These are phyloP conservation scores for Ilex paraguariensis DNA, from an alignment of 305 asterid species.

Conservation along the genomic window DNA sequence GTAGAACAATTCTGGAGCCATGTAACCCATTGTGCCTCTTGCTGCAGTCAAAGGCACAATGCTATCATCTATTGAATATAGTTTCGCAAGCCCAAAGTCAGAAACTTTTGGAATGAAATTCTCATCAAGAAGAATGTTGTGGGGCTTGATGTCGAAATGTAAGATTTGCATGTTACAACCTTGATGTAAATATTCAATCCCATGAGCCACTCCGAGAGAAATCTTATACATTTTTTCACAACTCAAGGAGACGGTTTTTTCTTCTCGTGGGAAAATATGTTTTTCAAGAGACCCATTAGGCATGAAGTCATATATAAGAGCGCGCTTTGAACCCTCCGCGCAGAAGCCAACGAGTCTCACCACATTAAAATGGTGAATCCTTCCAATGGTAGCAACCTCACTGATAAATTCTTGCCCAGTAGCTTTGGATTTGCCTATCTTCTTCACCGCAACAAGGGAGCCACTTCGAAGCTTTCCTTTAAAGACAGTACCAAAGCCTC, in stretches of 20 bases:
- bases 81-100: conserved; percentile 31
- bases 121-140: neutral
- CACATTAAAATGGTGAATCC: conserved; percentile 38
- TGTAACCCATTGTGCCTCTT: conserved; percentile 38
- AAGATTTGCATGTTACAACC: conserved; percentile 41
- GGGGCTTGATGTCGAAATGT: conserved; percentile 16
- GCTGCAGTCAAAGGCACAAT: conserved; percentile 23
- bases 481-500: conserved; percentile 40
- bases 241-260: conserved; percentile 9
- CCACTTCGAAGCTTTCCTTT: conserved; percentile 51
- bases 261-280: conserved; percentile 15
- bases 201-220: neutral
- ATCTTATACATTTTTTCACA: conserved; percentile 30
- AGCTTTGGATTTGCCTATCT: conserved; percentile 26
- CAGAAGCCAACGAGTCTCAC: conserved; percentile 49
- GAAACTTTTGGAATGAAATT: conserved; percentile 38
- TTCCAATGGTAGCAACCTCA: conserved; percentile 44
- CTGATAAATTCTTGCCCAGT: conserved; percentile 36
- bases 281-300: conserved; percentile 45
- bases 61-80: conserved; percentile 21
- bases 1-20: conserved; percentile 42
- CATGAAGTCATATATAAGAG: conserved; percentile 23
- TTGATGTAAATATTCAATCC: conserved; percentile 33
- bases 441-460: conserved; percentile 35
- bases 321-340: conserved; percentile 26